phyloP scores from a whole-genome alignment of 495 filamentous ascomycete genomes.

The Massariosphaeria phaeospora region DNA sequence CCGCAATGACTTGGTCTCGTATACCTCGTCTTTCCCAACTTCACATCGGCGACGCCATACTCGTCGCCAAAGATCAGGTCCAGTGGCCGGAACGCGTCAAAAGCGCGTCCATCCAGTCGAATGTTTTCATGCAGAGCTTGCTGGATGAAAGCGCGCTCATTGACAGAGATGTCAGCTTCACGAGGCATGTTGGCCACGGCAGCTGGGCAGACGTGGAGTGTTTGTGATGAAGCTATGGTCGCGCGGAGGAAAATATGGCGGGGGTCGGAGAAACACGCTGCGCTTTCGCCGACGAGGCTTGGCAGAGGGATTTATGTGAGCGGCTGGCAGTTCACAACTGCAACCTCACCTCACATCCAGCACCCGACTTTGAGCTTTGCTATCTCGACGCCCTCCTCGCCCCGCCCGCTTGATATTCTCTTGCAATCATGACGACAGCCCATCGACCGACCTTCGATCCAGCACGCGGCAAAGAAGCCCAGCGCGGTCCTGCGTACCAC shows the following conservation, averaged over 20 bases:
- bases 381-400: background rate
- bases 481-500: slow-evolving; percentile 90
- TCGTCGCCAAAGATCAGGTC: slow-evolving; percentile 81
- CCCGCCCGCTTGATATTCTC: background rate
- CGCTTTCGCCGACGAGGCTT: slow-evolving; percentile 7
- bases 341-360: too few relatives aligned
- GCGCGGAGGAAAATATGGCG: slow-evolving; percentile 15
- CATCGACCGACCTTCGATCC: slow-evolving; percentile 94
- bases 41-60: slow-evolving; percentile 84
- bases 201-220: slow-evolving; percentile 9
- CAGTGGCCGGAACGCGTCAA: slow-evolving; percentile 72
- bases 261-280: slow-evolving; percentile 13
- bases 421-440: slow-evolving; percentile 44
- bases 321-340: too few relatives aligned
- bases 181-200: slow-evolving; percentile 63
- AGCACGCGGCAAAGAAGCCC: slow-evolving; percentile 92
- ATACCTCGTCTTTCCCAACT: slow-evolving; percentile 85
- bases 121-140: slow-evolving; percentile 57
- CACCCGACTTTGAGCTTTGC: background rate
- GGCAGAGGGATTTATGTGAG: too few relatives aligned
- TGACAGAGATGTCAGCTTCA: slow-evolving; percentile 58
- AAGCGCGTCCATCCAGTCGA: slow-evolving; percentile 74
- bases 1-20: background rate
- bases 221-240: background rate
- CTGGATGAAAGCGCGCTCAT: slow-evolving; percentile 43